Evolutionary conservation across 1,284 basidiomycete species (phyloP).

Genomic region (Singerocomus inundabilis): DNA sequence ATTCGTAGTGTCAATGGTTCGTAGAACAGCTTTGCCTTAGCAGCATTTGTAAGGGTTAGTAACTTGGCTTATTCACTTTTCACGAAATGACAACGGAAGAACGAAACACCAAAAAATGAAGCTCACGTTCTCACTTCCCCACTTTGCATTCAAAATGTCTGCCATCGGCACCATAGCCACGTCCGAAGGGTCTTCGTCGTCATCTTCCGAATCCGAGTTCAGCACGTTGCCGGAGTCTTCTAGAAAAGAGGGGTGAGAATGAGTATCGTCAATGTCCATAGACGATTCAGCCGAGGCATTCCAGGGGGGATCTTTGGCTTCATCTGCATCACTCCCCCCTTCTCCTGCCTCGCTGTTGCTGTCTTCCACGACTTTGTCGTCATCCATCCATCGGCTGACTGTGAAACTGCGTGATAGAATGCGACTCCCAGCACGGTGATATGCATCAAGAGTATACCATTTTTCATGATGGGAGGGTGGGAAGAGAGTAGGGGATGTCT

Average conservation of each 20-base stretch:
- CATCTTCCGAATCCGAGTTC: conserved; percentile 56
- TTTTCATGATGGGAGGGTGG: conserved; percentile 42
- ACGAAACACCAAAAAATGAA: too few species aligned
- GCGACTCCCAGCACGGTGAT: conserved; percentile 91
- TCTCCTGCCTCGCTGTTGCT: conserved; percentile 27
- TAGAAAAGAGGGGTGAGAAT: conserved; percentile 18
- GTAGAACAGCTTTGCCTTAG: conserved; percentile 82
- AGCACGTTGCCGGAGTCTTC: conserved; percentile 28
- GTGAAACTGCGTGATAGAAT: conserved; percentile 91
- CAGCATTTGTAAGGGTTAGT: not conserved
- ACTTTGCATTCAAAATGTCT: conserved; percentile 90
- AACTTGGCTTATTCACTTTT: not conserved
- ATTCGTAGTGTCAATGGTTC: conserved; percentile 75
- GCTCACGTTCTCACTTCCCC: conserved; percentile 81
- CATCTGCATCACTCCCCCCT: conserved; percentile 30
- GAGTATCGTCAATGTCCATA: conserved; percentile 52
- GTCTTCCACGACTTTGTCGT: conserved; percentile 25
- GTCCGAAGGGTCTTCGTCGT: conserved; percentile 65
- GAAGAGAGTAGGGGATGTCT: conserved; percentile 77
- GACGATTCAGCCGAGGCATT: conserved; percentile 38
- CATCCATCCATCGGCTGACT: conserved; percentile 58
- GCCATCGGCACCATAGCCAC: conserved; percentile 97
- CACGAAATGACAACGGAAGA: not conserved
- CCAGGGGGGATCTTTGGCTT: conserved; percentile 14
- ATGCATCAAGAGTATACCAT: conserved; percentile 73